phyloP scores from a whole-genome alignment of 441 rosid species.

The Euphorbia corollata region DNA sequence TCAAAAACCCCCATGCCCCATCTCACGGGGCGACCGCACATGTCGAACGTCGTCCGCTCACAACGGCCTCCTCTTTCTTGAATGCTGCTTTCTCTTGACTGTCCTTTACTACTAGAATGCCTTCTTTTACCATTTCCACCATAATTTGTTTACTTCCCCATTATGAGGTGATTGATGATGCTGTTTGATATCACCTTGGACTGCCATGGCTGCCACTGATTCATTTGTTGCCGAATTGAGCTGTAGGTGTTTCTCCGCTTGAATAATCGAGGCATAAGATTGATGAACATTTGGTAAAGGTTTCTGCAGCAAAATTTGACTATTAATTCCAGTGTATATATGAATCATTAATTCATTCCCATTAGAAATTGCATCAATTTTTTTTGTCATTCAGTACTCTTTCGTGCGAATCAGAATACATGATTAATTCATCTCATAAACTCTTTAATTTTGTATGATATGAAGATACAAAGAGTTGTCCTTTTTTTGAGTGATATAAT shows the following conservation, averaged over 20 bases:
- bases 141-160: no score
- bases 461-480: not conserved
- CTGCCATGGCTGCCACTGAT: not conserved
- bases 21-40: no score
- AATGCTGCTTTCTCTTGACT: no score
- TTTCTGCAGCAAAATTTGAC: not conserved
- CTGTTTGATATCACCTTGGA: not conserved
- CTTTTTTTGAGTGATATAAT: constrained; percentile 3
- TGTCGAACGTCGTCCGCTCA: no score
- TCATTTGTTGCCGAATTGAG: not conserved
- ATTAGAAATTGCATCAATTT: constrained; percentile 14
- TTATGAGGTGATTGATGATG: no score
- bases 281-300: not conserved
- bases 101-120: no score
- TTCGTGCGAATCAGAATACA: not conserved
- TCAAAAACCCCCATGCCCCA: no score
- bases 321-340: not conserved
- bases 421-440: constrained; percentile 1
- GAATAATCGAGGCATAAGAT: not conserved
- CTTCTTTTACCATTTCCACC: no score
- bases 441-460: constrained; percentile 13
- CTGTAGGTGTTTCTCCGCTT: not conserved
- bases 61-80: no score
- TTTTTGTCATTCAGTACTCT: not conserved
- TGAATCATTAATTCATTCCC: constrained; percentile 14